These are phyloP conservation scores for thale cress (Arabidopsis thaliana) DNA, from an alignment of 345 rosid genomes.

Conservation along the genomic window TAIR10.1 NC_003070.9:25214501-25215000, in stretches of 20 bases:
- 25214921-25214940: constrained; percentile 75
- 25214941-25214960: constrained; percentile 64
- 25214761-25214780: constrained; percentile 80
- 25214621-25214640: constrained; percentile 54
- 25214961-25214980: constrained; percentile 44
- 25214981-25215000: constrained; percentile 60
- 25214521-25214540: constrained; percentile 53
- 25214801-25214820: constrained; percentile 74
- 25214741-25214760: constrained; percentile 70
- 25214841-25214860: constrained; percentile 75
- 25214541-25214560: constrained; percentile 63
- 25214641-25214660: constrained; percentile 60
- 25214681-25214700: constrained; percentile 72
- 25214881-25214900: constrained; percentile 66
- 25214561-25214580: constrained; percentile 70
- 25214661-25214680: constrained; percentile 65
- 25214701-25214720: constrained; percentile 80
- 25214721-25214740: constrained; percentile 90
- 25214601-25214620: constrained; percentile 52
- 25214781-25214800: constrained; percentile 85
- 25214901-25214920: constrained; percentile 57
- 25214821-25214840: constrained; percentile 72
- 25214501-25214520: constrained; percentile 73
- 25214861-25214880: constrained; percentile 65
- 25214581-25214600: constrained; percentile 53